A percentile compares a stretch with the other conserved stretches of the same genome.
Evolutionary conservation across 352 stramenopile genomes (phyloP).

Genomic region (Aphanomyces stellatus): DNA sequence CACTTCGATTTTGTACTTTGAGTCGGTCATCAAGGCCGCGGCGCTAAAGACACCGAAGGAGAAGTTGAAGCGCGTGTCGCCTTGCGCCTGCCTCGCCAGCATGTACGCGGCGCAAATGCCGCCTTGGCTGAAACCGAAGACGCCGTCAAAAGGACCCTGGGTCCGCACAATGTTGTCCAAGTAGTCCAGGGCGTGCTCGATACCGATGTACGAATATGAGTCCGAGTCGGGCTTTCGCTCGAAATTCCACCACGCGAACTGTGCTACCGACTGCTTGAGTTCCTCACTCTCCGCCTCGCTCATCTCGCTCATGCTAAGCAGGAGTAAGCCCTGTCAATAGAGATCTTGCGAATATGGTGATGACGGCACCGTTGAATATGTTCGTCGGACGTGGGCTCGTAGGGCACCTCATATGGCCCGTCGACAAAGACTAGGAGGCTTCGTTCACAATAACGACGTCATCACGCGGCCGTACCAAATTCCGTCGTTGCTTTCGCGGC

Average conservation of each 20-base stretch:
- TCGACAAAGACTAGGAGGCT: constrained; percentile 55
- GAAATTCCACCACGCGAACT: constrained; percentile 75
- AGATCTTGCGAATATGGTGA: background rate
- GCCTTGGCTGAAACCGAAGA: constrained; percentile 81
- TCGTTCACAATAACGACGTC: background rate
- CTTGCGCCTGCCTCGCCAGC: constrained; percentile 50
- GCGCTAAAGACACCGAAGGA: constrained; percentile 69
- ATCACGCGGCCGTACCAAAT: constrained; percentile 42
- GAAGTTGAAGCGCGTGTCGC: constrained; percentile 49
- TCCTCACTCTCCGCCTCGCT: constrained; percentile 25
- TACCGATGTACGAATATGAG: constrained; percentile 30
- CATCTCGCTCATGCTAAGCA: constrained; percentile 13
- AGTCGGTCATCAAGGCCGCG: constrained; percentile 40
- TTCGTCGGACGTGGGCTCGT: constrained; percentile 49
- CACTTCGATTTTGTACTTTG: constrained; percentile 26
- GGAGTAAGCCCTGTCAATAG: no score
- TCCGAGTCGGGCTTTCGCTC: constrained; percentile 34
- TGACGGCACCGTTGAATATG: constrained; percentile 34
- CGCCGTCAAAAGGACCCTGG: constrained; percentile 75
- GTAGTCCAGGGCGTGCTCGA: constrained; percentile 64
- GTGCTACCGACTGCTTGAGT: constrained; percentile 27
- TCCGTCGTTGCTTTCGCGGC: constrained; percentile 71
- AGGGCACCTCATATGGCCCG: constrained; percentile 57
- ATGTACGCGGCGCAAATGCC: constrained; percentile 59
- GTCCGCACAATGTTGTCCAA: constrained; percentile 45